Conservation (phyloP, 2,329 filamentous ascomycete genomes). For the Leptographium flavum region DNA sequence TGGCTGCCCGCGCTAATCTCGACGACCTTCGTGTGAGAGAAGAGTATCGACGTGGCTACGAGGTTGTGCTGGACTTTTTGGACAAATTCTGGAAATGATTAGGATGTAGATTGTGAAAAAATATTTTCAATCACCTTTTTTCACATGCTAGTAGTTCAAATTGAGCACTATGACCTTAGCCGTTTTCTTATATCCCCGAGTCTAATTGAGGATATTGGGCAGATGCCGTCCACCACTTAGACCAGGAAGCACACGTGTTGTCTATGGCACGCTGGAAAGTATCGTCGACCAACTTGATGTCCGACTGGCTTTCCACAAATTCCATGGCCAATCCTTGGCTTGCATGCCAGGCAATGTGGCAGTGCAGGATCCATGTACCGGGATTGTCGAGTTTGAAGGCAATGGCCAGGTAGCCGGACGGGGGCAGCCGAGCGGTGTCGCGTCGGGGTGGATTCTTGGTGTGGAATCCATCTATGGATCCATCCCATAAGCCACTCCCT, state of each 20-base stretch:
- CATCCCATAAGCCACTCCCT: slow-evolving; percentile 6
- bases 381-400: slow-evolving; percentile 32
- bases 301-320: slow-evolving; percentile 22
- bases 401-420: slow-evolving; percentile 25
- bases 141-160: too few species aligned
- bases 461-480: neutral
- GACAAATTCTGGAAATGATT: too few species aligned
- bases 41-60: neutral
- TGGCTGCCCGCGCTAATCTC: neutral
- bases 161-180: too few species aligned
- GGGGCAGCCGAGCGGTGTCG: slow-evolving; percentile 26
- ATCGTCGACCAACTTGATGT: too few species aligned
- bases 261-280: too few species aligned
- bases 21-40: neutral
- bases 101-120: too few species aligned
- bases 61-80: neutral
- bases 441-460: slow-evolving; percentile 24
- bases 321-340: slow-evolving; percentile 30
- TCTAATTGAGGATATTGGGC: too few species aligned
- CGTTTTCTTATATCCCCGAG: too few species aligned
- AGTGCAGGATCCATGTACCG: slow-evolving; percentile 28
- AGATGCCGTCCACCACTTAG: too few species aligned
- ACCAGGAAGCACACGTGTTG: too few species aligned
- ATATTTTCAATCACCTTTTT: too few species aligned
- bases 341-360: slow-evolving; percentile 31